Conservation (phyloP, 2,329 filamentous ascomycete genomes). For the Chaetoscypha palmicola region DNA sequence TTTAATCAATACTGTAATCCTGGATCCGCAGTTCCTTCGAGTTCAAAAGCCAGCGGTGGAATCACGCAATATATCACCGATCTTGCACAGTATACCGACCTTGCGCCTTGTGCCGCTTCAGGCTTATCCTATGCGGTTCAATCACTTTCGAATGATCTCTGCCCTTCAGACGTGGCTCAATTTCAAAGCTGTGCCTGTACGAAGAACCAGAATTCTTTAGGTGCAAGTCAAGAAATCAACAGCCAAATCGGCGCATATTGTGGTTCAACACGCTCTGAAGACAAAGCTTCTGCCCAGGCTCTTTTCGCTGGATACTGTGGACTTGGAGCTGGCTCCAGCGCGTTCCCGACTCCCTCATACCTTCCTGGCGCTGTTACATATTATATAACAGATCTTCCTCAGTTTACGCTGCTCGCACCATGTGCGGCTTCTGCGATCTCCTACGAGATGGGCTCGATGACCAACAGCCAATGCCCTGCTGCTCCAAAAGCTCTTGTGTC, state of each 20-base stretch:
- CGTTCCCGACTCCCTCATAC: slow-evolving; percentile 39
- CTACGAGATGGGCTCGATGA: slow-evolving; percentile 5
- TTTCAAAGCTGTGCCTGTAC: slow-evolving; percentile 46
- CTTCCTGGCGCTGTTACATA: slow-evolving; percentile 50
- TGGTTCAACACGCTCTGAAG: slow-evolving; percentile 37
- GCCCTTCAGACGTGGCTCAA: slow-evolving; percentile 35
- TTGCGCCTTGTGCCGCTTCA: slow-evolving; percentile 39
- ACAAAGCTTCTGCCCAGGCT: slow-evolving; percentile 42
- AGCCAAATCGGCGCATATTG: slow-evolving; percentile 39
- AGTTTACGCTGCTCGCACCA: slow-evolving; percentile 37
- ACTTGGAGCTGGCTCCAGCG: slow-evolving; percentile 42
- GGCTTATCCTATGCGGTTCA: slow-evolving; percentile 35
- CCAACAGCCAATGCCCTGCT: slow-evolving; percentile 5
- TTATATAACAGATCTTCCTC: slow-evolving; percentile 44
- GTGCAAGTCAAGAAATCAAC: slow-evolving; percentile 38
- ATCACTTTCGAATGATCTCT: slow-evolving; percentile 28
- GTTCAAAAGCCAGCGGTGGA: slow-evolving; percentile 3
- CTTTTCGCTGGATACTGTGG: slow-evolving; percentile 47
- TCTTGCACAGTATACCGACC: slow-evolving; percentile 36
- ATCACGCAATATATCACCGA: slow-evolving; percentile 41
- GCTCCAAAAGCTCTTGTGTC: slow-evolving; percentile 12
- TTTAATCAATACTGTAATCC: slow-evolving; percentile 17
- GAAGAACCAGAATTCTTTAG: slow-evolving; percentile 42
- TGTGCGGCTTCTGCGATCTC: slow-evolving; percentile 11
- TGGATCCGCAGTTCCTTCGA: slow-evolving; percentile 1